Conservation (phyloP, 371 early-diverging fungal species). For the Apophysomyces elegans region DNA sequence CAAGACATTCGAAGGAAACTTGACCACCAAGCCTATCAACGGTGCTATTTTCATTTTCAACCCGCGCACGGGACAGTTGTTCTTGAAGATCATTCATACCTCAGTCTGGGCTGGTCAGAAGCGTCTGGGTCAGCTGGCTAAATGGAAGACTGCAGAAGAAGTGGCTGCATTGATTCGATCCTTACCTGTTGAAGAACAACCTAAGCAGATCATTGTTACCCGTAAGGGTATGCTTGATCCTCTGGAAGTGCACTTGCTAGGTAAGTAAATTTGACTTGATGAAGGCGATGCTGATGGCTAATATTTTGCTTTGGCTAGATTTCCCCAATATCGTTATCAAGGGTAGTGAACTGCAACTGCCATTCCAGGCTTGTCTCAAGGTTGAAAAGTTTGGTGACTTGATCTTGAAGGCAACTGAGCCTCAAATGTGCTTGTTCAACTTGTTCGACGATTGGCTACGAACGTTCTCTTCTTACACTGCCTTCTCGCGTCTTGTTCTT, state of each 20-base stretch:
- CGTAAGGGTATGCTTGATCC: slow-evolving; percentile 99
- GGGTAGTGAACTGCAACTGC: slow-evolving; percentile 94
- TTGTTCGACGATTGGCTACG: slow-evolving; percentile 96
- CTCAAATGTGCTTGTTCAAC: slow-evolving; percentile 89
- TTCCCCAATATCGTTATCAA: slow-evolving; percentile 99
- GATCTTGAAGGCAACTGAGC: slow-evolving; percentile 97
- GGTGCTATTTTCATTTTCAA: slow-evolving; percentile 99
- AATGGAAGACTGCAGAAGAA: slow-evolving; percentile 99
- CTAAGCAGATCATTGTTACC: slow-evolving; percentile 98
- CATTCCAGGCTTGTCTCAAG: slow-evolving; percentile 97
- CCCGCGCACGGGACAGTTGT: slow-evolving; percentile 98
- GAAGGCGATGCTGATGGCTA: background rate
- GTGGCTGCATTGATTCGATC: slow-evolving; percentile 98
- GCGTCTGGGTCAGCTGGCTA: slow-evolving; percentile 97
- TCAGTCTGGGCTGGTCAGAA: slow-evolving; percentile 99
- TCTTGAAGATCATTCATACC: slow-evolving; percentile 98
- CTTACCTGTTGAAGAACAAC: slow-evolving; percentile 98
- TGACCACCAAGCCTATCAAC: slow-evolving; percentile 98
- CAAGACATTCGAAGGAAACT: slow-evolving; percentile 99
- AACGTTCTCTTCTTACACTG: slow-evolving; percentile 95
- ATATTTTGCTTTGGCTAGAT: slow-evolving; percentile 60
- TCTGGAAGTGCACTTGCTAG: slow-evolving; percentile 88
- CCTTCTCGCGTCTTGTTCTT: slow-evolving; percentile 96
- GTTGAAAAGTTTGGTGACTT: slow-evolving; percentile 98
- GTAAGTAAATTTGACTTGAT: slow-evolving; percentile 12